These are phyloP conservation scores for Flaveria floridana DNA, from an alignment of 140 eudicot species.

Conservation along the genomic window DNA sequence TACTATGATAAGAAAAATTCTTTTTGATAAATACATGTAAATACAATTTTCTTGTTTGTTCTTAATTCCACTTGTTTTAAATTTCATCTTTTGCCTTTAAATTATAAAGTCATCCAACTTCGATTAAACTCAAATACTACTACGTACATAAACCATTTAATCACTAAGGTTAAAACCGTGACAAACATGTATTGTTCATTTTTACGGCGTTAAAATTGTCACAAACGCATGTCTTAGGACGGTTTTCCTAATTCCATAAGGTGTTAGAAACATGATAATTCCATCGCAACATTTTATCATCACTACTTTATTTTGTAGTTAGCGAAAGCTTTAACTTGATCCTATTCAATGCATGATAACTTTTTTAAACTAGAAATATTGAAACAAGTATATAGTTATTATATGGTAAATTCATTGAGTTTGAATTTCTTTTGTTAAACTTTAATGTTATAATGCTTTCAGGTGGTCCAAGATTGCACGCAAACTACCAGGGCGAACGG, in stretches of 20 bases:
- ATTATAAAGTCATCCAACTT: constrained; percentile 3
- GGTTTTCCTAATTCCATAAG: not conserved
- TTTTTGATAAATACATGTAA: constrained; percentile 3
- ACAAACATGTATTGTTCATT: not conserved
- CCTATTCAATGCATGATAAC: no score
- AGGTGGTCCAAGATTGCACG: constrained; percentile 73
- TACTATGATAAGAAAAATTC: not conserved
- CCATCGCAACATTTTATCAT: no score
- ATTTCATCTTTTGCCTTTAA: constrained; percentile 18
- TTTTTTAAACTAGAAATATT: no score
- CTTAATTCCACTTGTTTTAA: no score
- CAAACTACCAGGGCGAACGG: constrained; percentile 57
- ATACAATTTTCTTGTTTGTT: not conserved
- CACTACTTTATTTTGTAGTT: no score
- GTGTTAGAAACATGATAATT: no score
- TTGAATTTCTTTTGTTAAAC: not conserved
- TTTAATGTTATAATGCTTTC: constrained; percentile 19
- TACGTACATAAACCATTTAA: no score
- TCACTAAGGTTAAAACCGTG: not conserved
- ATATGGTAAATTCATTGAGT: constrained; percentile 3
- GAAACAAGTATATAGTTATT: not conserved
- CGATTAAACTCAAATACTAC: not conserved
- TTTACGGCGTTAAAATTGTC: not conserved
- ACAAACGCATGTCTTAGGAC: not conserved
- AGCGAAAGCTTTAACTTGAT: no score